Percentiles rank a stretch among this genome's conserved stretches.
phyloP scores from a whole-genome alignment of 73 alveolate genomes.

The Tetrahymena thermophila region DNA sequence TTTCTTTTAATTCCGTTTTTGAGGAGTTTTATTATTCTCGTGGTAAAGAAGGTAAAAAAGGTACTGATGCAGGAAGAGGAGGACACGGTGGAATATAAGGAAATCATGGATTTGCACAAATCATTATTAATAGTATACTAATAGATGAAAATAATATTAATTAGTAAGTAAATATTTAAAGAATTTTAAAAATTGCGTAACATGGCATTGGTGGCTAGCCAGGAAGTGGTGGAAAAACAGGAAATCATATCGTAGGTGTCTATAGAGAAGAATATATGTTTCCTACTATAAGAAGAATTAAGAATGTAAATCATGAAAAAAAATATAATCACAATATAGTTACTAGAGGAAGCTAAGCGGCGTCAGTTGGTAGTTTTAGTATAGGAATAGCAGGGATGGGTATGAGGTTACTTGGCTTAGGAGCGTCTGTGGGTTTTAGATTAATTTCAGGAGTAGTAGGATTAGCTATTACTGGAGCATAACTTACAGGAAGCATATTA shows the following conservation, averaged over 20 bases:
- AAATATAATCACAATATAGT: background rate
- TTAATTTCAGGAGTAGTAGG: background rate
- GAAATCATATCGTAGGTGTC: background rate
- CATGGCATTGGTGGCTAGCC: background rate
- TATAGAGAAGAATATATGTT: background rate
- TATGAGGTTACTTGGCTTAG: background rate
- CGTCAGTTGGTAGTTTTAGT: background rate
- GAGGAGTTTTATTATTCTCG: background rate
- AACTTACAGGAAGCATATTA: background rate
- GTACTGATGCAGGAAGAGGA: background rate
- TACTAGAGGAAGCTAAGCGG: background rate
- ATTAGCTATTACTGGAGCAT: background rate
- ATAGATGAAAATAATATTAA: background rate
- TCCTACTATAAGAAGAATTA: background rate
- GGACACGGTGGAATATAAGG: background rate
- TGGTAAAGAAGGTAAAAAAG: background rate
- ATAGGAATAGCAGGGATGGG: background rate
- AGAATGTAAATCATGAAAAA: background rate
- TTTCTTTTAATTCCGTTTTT: background rate
- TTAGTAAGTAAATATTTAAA: background rate
- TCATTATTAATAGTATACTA: background rate
- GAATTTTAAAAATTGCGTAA: background rate
- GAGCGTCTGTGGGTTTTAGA: background rate
- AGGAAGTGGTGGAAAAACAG: background rate
- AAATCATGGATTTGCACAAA: background rate